phyloP scores from a whole-genome alignment of 2,329 filamentous ascomycete species.

The Cercospora canescens region DNA sequence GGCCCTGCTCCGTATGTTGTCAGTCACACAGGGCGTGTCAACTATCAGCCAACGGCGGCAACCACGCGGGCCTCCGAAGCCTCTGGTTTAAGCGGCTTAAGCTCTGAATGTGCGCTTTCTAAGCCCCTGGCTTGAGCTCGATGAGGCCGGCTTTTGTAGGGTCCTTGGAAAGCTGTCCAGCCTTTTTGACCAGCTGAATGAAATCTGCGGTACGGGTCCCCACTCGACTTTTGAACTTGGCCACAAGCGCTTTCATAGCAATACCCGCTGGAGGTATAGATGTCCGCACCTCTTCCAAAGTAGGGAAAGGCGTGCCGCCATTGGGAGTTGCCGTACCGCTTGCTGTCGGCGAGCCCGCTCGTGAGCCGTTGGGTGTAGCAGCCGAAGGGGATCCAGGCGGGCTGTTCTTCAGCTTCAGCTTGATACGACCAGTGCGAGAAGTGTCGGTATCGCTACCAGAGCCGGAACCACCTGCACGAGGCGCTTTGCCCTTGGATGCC shows the following conservation, averaged over 20 bases:
- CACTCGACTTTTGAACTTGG: constrained; percentile 44
- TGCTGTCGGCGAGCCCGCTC: constrained; percentile 35
- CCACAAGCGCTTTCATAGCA: constrained; percentile 42
- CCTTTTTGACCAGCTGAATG: constrained; percentile 46
- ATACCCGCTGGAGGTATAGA: constrained; percentile 48
- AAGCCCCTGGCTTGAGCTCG: constrained; percentile 23
- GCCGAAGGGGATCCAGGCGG: constrained; percentile 42
- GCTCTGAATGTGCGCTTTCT: no score
- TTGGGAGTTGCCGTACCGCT: constrained; percentile 22
- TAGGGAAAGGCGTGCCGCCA: constrained; percentile 36
- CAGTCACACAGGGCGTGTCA: no score
- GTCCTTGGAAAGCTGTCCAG: constrained; percentile 30
- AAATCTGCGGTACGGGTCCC: constrained; percentile 41
- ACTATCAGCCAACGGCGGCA: no score
- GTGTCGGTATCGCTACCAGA: constrained; percentile 72
- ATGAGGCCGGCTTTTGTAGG: constrained; percentile 27
- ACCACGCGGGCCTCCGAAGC: no score
- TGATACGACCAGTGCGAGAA: constrained; percentile 62
- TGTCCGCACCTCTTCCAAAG: constrained; percentile 46
- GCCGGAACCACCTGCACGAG: constrained; percentile 43
- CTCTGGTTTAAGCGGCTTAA: no score
- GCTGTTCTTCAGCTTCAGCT: constrained; percentile 57
- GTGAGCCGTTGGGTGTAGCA: constrained; percentile 34
- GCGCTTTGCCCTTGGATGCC: constrained; percentile 15
- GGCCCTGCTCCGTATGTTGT: no score